Base-by-base conservation (phyloP, 108 stramenopile species). In the Pseudonitzschia multiseries region DNA sequence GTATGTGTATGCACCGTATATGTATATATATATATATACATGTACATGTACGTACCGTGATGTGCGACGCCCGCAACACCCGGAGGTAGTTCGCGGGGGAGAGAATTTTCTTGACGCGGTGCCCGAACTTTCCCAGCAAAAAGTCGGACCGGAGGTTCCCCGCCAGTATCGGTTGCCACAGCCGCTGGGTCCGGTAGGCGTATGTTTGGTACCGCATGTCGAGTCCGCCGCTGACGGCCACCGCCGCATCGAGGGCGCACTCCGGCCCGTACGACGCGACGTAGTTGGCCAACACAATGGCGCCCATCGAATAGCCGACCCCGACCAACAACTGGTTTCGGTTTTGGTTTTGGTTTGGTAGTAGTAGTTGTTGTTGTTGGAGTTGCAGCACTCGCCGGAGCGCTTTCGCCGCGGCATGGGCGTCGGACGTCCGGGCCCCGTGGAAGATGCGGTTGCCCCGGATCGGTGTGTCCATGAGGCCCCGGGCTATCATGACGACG, bases 121-220 rank as follows among this genome's bases (percentile, higher is more conserved):
- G 74, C 4, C 81, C 89, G 75, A 87, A 90, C 68, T 93, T 91
- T 43, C 86, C 86, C 21, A 91, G 41, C 2, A 93, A 46, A 56
- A 94, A 88, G 20, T 85, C 79, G 29, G 78, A 84, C 36, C 90
- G 61, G 54, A 91, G 68, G 2, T 72, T 79, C 54, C 85, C 77
- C 0, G 94, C 86, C 12, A 97, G 75, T 73, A 96, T 82, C 0
- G 97, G 97, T 74, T 97, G 97, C 96, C 96, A 97, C 17, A 96
- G 66, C 29, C 89, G 80, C 75, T 85, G 87, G 12, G 88, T 83
- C 46, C 96, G 89, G 33, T 65, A 63, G 54, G 81, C 87, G 65
- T 85, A 62, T 13, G 79, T 62, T 44, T 93, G 80, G 60, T 83
- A 81, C 14, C 89, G 72, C 89, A 92, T 93, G 72, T 96, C 95